A percentile compares a stretch with the other conserved stretches of the same genome.
Evolutionary conservation across 78 protist species (phyloP).

Genomic region (Andalucia godoyi): DNA sequence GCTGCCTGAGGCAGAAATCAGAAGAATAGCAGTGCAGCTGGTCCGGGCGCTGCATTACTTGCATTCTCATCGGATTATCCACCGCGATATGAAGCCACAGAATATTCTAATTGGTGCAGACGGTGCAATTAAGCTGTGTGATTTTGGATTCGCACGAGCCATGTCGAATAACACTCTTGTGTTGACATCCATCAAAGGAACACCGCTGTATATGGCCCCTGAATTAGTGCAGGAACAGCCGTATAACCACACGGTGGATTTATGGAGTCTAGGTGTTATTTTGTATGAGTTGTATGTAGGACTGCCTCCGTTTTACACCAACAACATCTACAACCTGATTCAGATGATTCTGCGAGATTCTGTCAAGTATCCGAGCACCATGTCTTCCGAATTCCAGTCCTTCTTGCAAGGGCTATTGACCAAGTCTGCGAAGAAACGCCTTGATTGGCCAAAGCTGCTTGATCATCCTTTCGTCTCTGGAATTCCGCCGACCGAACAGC

Average conservation of each 20-base stretch:
- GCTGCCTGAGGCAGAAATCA: slow-evolving; percentile 57
- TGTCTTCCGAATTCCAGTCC: slow-evolving; percentile 1
- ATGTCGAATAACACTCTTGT: slow-evolving; percentile 37
- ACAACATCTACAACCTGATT: slow-evolving; percentile 54
- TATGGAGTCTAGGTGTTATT: slow-evolving; percentile 87
- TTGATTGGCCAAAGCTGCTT: slow-evolving; percentile 66
- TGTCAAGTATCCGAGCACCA: slow-evolving; percentile 40
- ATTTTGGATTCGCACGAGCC: slow-evolving; percentile 76
- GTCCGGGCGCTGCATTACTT: slow-evolving; percentile 60
- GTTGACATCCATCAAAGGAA: slow-evolving; percentile 79
- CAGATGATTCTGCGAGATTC: slow-evolving; percentile 39
- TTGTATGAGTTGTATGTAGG: slow-evolving; percentile 75
- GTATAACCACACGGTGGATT: slow-evolving; percentile 77
- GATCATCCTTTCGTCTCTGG: slow-evolving; percentile 54
- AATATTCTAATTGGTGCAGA: slow-evolving; percentile 65
- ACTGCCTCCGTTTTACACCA: slow-evolving; percentile 76
- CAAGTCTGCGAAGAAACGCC: slow-evolving; percentile 51
- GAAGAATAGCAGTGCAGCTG: slow-evolving; percentile 55
- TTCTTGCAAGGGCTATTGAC: slow-evolving; percentile 47
- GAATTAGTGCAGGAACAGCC: slow-evolving; percentile 81
- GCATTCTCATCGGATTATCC: slow-evolving; percentile 68
- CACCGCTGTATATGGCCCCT: slow-evolving; percentile 89
- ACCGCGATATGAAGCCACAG: slow-evolving; percentile 86
- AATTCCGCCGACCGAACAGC: neutral
- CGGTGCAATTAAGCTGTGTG: slow-evolving; percentile 60